Evolutionary conservation across 257 asterid genomes (phyloP), one percentile per base, ranked within the genome.

Genomic region (Scutellaria barbata): DNA sequence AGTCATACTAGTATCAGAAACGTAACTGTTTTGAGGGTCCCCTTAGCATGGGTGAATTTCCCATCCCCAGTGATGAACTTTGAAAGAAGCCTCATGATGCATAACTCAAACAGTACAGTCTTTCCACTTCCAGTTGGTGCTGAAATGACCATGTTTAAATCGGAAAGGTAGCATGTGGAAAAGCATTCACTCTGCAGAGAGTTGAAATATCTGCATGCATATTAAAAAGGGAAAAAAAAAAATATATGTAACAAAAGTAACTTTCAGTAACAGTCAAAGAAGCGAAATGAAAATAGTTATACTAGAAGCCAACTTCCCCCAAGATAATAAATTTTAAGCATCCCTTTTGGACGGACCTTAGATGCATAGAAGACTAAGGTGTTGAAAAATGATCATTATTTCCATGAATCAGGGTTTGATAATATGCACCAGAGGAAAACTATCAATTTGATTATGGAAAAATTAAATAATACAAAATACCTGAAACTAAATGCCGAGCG

Each of bases 81-180:
- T 72, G 99, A 89, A 73, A 91, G 88, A 81, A 89, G 90, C 89
- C 98, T 86, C 89, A 94, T 81, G 78, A 94, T 91, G 88, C 99
- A 94, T 69, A 94, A 81, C 86, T 94, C 99, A 73, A 94, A 91
- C 10, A 94, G 93, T 74, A 86, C 96, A 9, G 99, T 89, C 84
- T 91, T 94, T 47, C 98, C 98, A 82, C 99, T 94, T 82, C 99
- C 99, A 68, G 99, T 91, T 62, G 99, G 98, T 10, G 98, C 98
- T 52, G 98, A 91, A 76, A 94, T 88, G 72, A 91, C 96, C 99
- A 94, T 91, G 87, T 94, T 94, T 79, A 81, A 76, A 70, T 89
- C 98, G 30, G 96, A 88, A 70, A 74, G 84, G 84, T 77, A 94
- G 82, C 99, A 94, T 68, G 93, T 79, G 55, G 92, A 74, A 79